Base-by-base conservation (phyloP, 2,329 filamentous ascomycete genomes). In the Rhynchosporium secalis region DNA sequence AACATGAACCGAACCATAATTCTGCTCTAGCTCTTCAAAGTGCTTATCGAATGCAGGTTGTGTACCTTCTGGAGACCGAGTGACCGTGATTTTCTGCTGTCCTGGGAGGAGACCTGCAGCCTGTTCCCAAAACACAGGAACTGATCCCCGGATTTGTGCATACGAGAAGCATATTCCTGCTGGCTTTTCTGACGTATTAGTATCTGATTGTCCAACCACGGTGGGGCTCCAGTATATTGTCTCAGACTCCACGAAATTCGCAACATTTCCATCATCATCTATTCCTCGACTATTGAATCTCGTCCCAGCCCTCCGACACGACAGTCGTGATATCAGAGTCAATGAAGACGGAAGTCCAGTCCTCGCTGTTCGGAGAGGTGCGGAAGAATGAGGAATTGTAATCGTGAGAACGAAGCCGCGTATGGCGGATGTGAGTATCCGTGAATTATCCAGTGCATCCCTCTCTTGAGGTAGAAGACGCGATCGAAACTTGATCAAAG, bases 181-280 rank as follows among this genome's bases (percentile, higher is more conserved):
- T 7, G 70, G 66, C 40, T 65, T 70, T 56, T 72, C 70, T 31
- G 52, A 57, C 29, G 62, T 51, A 10, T 54, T 47, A 20, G 66
- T 62, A 36, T 72, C 70, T 12, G 62, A 60, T 56, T 68, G 65
- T 45, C 0, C 67, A 43, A 52, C 62, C 6, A 62, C 62, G 4
- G 86, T 85, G 0, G 90, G 90, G 69, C 88, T 89, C 89, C 91
- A 96, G 72, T 96, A 93, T 46, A 94, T 86, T 0, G 92, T 96
- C 77, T 99, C 95, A 0, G 92, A 95, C 76, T 99, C 95, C n/a
- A 98, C 95, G 76, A 96, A 99, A 75, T 99, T 99, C 64, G 95
- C 93, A 33, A 98, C 95, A 71, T 98, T 92, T 13, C 95, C 95
- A 72, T 98, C 92, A 74, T 99, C 95, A 72, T 99, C 95, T 67